Base-by-base conservation (phyloP, 345 rosid species). In the Syzygium aqueum region DNA sequence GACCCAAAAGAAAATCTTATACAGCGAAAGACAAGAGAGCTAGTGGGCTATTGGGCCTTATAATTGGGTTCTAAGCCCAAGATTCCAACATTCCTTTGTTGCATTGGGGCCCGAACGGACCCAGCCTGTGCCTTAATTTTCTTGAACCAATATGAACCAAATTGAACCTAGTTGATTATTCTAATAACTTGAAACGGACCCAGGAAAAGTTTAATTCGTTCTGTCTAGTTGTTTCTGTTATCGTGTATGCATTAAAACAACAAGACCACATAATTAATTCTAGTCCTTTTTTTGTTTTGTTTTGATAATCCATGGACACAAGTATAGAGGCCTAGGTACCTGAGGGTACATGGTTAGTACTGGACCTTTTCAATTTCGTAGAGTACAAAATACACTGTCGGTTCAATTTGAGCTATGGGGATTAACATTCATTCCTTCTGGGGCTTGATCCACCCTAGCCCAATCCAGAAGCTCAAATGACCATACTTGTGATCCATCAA, bases 91-190 rank as follows among this genome's bases (percentile, higher is more conserved):
- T 89, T 86, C 21, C 4, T 27, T 53, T 90, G 46, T 43, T 7
- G 46, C 46, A 43, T 43, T 5, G 46, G 46, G 46, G 46, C 1
- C 46, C 46, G 46, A 43, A 43, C 46, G 7, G 46, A 43, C 46
- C 46, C 46, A 6, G 1, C 46, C 82, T 87, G 30, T 59, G 65
- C 11, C 27, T 27, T 0, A 0, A 57, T 57, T 57, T 59, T 59
- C 28, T 25, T 0, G 15, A 59, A 3, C 27, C 11, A 6, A 59
- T n/a, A 2, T 0, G 28, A 59, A 0, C 27, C 11, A 7, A 59
- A 22, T 4, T 7, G 6, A 11, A 56, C 27, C 0, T 0, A 56
- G 10, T 56, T 5, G n/a, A 56, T 53, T 7, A 53, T 6, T 53
- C 0, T 2, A 22, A 21, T 54, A 54, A 54, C 2, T 54, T 23